Evolutionary conservation across 257 asterid species (phyloP).

Genomic region (Solanum etuberosum): DNA sequence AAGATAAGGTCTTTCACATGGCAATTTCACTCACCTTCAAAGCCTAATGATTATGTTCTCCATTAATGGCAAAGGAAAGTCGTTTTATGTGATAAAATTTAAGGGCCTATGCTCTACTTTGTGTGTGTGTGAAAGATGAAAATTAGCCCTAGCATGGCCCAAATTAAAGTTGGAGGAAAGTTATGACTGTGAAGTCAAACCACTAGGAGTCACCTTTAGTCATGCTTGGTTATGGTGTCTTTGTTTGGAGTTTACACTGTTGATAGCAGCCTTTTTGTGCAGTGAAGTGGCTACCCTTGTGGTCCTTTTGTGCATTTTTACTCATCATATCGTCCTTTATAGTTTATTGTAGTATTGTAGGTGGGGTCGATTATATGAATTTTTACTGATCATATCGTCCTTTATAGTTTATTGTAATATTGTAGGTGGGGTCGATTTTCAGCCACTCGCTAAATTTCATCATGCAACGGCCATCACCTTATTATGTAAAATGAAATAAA

Average conservation of each 20-base stretch:
- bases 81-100: background rate
- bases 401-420: background rate
- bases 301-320: background rate
- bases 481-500: background rate
- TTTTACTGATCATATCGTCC: background rate
- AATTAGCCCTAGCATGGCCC: background rate
- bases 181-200: conserved; percentile 8
- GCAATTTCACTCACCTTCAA: conserved; percentile 25
- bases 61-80: conserved; percentile 17
- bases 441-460: background rate
- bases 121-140: background rate
- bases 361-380: background rate
- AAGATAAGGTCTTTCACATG: conserved; percentile 18
- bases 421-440: background rate
- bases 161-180: background rate
- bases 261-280: background rate
- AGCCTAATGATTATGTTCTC: conserved; percentile 45
- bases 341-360: too few species aligned
- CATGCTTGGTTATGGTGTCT: background rate
- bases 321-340: background rate
- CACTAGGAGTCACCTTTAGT: background rate
- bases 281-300: background rate
- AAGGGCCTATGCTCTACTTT: background rate
- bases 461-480: background rate
- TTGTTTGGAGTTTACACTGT: background rate